A percentile compares a stretch with the other conserved stretches of the same genome.
These are phyloP conservation scores for Zymoseptoria crescenta DNA, from an alignment of 2,329 filamentous ascomycete genomes.

Conservation along the genomic window DNA sequence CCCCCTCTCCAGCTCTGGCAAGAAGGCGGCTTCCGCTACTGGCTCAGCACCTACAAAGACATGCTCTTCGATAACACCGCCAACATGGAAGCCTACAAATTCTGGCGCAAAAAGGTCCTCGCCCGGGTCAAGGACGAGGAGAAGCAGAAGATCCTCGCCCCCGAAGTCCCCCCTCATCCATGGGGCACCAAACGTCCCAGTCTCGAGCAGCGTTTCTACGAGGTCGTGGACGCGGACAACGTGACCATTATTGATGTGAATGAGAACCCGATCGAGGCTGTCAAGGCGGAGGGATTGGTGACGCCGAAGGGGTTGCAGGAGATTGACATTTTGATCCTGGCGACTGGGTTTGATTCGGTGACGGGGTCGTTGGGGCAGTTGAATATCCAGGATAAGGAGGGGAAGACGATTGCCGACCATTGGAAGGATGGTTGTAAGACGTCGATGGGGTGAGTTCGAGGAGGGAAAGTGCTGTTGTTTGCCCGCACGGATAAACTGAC, in stretches of 20 bases:
- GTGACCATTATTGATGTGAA: conserved; percentile 37
- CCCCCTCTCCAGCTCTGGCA: conserved; percentile 3
- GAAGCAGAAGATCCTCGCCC: conserved; percentile 46
- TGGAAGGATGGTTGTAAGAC: conserved; percentile 37
- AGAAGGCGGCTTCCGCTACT: conserved; percentile 37
- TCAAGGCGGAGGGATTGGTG: conserved; percentile 34
- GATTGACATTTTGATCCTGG: conserved; percentile 37
- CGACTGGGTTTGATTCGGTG: conserved; percentile 38
- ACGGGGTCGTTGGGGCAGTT: conserved; percentile 32
- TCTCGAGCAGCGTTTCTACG: conserved; percentile 40
- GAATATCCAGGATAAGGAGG: conserved; percentile 27
- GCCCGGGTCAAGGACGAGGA: conserved; percentile 44
- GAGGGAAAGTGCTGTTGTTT: too few relatives aligned
- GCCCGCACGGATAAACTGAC: too few relatives aligned
- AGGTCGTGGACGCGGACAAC: conserved; percentile 34
- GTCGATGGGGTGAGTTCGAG: conserved; percentile 30
- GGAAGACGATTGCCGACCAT: conserved; percentile 35
- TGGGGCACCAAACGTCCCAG: conserved; percentile 41
- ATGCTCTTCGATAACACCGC: conserved; percentile 30
- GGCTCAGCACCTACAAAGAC: conserved; percentile 34
- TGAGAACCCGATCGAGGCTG: conserved; percentile 32
- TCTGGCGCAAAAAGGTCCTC: conserved; percentile 34
- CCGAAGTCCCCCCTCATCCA: conserved; percentile 44
- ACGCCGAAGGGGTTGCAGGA: conserved; percentile 36
- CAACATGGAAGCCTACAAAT: conserved; percentile 34